These are phyloP conservation scores for Thymus mandschuricus DNA, from an alignment of 257 asterid genomes.

Conservation along the genomic window DNA sequence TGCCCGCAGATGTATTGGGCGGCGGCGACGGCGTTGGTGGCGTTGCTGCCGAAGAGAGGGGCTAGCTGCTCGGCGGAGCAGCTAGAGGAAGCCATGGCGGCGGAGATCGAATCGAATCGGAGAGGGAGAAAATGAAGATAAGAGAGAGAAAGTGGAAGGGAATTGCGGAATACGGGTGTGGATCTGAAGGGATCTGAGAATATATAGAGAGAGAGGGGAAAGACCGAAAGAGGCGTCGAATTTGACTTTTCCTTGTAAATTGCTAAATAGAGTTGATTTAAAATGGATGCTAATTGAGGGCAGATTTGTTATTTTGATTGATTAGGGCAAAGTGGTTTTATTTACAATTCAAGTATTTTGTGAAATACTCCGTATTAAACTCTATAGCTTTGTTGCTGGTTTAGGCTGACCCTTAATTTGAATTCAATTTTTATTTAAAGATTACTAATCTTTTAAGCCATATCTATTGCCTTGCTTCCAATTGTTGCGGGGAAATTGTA, in stretches of 20 bases:
- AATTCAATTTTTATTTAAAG: too few species aligned
- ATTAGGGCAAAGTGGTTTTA: too few species aligned
- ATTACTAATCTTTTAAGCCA: too few species aligned
- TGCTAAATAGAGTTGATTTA: too few species aligned
- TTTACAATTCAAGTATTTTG: too few species aligned
- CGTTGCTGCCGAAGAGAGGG: constrained; percentile 67
- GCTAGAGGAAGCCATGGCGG: constrained; percentile 43
- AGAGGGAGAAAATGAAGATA: background rate
- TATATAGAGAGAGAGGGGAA: constrained; percentile 24
- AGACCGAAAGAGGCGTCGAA: background rate
- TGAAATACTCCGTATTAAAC: too few species aligned
- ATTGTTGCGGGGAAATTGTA: too few species aligned
- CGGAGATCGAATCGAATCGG: too few species aligned
- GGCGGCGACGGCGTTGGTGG: constrained; percentile 58
- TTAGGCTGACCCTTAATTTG: too few species aligned
- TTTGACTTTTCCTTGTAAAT: constrained; percentile 33
- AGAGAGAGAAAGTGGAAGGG: background rate
- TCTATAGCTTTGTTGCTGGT: too few species aligned
- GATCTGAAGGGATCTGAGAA: constrained; percentile 16
- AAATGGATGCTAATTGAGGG: background rate
- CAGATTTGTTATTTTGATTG: background rate
- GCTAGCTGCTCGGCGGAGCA: constrained; percentile 62
- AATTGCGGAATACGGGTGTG: background rate
- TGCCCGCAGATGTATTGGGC: constrained; percentile 70
- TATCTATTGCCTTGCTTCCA: too few species aligned